These are phyloP conservation scores for Ceratobasidium sp. DNA, from an alignment of 1,284 basidiomycete species.

Conservation along the genomic window DNA sequence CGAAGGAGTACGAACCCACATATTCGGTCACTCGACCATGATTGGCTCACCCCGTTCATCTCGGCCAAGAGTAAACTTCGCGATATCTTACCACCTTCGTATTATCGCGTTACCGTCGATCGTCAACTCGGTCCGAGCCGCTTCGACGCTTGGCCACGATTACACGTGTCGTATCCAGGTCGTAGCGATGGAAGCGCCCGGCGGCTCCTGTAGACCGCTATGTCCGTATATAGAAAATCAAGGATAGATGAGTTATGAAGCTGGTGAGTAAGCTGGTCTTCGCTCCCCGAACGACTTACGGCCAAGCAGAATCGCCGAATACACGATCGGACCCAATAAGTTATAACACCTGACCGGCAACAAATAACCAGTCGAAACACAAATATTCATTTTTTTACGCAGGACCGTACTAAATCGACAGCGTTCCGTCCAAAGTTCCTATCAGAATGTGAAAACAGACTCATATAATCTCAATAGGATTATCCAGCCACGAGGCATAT, in stretches of 20 bases:
- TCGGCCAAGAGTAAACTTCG: background rate
- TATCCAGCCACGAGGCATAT: no score
- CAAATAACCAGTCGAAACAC: no score
- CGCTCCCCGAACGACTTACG: background rate
- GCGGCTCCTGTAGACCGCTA: background rate
- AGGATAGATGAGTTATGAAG: background rate
- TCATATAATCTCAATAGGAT: no score
- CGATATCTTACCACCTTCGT: no score
- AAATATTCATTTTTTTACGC: no score
- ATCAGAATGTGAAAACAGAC: background rate
- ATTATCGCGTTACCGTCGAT: background rate
- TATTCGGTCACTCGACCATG: no score
- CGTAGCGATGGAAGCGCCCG: background rate
- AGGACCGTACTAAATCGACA: background rate
- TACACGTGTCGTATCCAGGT: background rate
- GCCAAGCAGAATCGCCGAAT: background rate
- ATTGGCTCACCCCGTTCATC: no score
- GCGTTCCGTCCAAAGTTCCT: background rate
- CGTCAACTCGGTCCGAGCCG: background rate
- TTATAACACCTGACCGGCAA: no score
- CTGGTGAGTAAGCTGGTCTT: background rate
- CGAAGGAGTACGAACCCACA: no score
- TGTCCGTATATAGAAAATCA: slow-evolving; percentile 1
- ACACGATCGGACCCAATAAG: background rate
- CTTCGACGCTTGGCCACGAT: background rate